phyloP scores from a whole-genome alignment of 2,329 filamentous ascomycete species.

The Cladobotryum protrusum region DNA sequence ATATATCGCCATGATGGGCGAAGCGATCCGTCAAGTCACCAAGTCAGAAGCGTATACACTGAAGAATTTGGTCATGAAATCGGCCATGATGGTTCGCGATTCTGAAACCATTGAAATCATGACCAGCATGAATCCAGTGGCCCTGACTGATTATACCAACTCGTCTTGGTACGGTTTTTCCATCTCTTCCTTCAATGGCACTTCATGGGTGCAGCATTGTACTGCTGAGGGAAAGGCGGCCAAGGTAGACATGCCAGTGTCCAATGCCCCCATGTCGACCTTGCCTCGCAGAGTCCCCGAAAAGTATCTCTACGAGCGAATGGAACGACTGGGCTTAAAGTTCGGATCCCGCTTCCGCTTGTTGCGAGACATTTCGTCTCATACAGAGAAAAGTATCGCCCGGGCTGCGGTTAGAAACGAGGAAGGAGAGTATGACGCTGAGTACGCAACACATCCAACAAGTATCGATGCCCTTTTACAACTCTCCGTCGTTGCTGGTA shows the following conservation, averaged over 20 bases:
- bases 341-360: constrained; percentile 8
- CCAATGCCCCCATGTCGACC: background rate
- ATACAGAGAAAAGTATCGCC: background rate
- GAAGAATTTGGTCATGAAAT: constrained; percentile 9
- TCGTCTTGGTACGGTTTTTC: constrained; percentile 14
- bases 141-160: constrained; percentile 7
- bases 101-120: constrained; percentile 11
- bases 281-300: constrained; percentile 1
- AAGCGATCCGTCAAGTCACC: constrained; percentile 26
- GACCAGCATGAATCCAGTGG: constrained; percentile 8
- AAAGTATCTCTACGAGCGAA: background rate
- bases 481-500: background rate
- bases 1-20: constrained; percentile 37
- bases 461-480: constrained; percentile 9
- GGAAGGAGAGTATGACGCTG: background rate
- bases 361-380: constrained; percentile 7
- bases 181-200: constrained; percentile 12
- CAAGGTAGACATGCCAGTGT: background rate
- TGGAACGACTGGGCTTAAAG: constrained; percentile 9
- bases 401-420: background rate
- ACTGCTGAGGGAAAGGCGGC: constrained; percentile 6
- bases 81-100: constrained; percentile 9
- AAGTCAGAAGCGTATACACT: constrained; percentile 2
- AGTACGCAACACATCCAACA: constrained; percentile 9
- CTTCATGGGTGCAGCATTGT: constrained; percentile 9